These are phyloP conservation scores for Saccharomyces hybrid DNA, from an alignment of 1,139 yeast genomes.

Conservation along the genomic window DNA sequence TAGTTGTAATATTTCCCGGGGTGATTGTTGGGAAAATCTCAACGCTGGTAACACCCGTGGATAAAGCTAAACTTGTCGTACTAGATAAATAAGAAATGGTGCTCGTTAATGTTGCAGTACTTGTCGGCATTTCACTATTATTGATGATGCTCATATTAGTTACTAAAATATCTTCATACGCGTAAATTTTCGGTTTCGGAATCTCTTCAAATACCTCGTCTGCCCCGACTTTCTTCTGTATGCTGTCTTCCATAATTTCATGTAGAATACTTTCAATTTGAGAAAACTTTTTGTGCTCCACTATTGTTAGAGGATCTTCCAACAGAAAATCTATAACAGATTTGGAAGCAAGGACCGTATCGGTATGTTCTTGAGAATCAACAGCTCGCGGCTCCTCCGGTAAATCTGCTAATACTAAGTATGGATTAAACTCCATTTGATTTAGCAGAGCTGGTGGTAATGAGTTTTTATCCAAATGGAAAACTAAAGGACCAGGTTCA, in stretches of 20 bases:
- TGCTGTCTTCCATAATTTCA: slow-evolving; percentile 4
- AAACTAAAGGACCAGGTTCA: slow-evolving; percentile 5
- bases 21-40: not conserved
- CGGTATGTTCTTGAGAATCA: slow-evolving; percentile 4
- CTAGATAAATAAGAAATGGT: not conserved
- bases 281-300: slow-evolving; percentile 4
- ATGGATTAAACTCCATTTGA: slow-evolving; percentile 5
- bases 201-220: not conserved
- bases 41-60: not conserved
- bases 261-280: slow-evolving; percentile 6
- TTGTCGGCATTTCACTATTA: not conserved
- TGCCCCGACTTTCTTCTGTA: not conserved
- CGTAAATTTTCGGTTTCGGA: not conserved
- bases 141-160: not conserved
- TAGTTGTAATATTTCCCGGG: not conserved
- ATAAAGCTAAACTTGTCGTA: not conserved
- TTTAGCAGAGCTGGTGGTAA: slow-evolving; percentile 8
- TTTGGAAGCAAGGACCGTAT: not conserved
- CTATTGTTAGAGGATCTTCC: not conserved
- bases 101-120: not conserved
- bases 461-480: slow-evolving; percentile 8
- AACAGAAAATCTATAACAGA: not conserved
- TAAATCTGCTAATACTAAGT: slow-evolving; percentile 8
- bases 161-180: not conserved
- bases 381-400: slow-evolving; percentile 11